Base-by-base conservation (phyloP, 1,284 basidiomycete species). In the Sporisorium iseilematis-ciliati region DNA sequence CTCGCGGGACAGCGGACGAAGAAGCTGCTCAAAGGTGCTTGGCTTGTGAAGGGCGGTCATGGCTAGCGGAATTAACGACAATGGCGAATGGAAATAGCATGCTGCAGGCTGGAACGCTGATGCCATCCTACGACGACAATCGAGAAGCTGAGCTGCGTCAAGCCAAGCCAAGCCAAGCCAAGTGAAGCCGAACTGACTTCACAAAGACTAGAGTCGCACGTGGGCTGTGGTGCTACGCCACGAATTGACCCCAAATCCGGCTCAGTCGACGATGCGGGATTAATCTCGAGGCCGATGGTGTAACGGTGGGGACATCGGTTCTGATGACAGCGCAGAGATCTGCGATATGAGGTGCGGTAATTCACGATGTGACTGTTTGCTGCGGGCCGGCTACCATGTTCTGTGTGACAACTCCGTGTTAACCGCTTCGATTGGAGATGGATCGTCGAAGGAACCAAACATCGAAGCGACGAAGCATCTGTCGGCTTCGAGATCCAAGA, bases 1-100 rank as follows among this genome's bases (percentile, higher is more conserved):
- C 23, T 54, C 26, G 51, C 18, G 46, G 26, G 43, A 26, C 21
- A n/a, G 18, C 16, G 40, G 51, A 26, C 41, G 41, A 38, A 42
- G 35, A 31, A 25, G 40, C 14, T 26, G 7, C 23, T 14, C n/a
- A 21, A 29, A 11, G 23, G 20, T 45, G 54, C 41, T 51, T 29
- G 21, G 55, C 62, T 33, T 58, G 56, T 20, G n/a, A 31, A 11
- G 21, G 26, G n/a, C 23, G 33, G 26, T 26, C 25, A n/a, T 29
- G 45, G 52, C 58, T 60, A 42, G 48, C 29, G 26, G n/a, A n/a
- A 29, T 20, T 26, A 29, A 12, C n/a, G 26, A 31, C 6, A 20
- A 49, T n/a, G 29, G 18, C 18, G 7, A 25, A 14, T 16, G 18
- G 12, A 23, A n/a, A 48, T 10, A 14, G 21, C 16, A 41, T 29